These are phyloP conservation scores for Cystobasidium sp. DNA, from an alignment of 1,284 basidiomycete species.

Conservation along the genomic window DNA sequence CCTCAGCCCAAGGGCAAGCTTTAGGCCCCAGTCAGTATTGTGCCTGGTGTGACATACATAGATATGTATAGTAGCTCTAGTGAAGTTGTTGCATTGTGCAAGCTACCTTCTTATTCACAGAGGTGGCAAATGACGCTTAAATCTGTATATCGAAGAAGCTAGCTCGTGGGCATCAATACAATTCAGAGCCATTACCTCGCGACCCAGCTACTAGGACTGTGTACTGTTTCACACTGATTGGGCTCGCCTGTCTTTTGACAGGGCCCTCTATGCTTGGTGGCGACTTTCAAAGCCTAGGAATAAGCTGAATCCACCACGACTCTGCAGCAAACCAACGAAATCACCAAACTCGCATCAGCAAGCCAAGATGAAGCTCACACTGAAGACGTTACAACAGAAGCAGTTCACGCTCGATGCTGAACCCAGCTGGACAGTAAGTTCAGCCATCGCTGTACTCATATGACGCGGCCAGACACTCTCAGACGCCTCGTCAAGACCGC, in stretches of 20 bases:
- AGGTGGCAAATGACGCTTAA: too few relatives aligned
- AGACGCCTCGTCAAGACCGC: background rate
- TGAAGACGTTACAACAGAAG: conserved; percentile 94
- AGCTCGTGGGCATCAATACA: too few relatives aligned
- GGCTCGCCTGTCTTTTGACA: too few relatives aligned
- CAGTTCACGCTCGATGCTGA: conserved; percentile 73
- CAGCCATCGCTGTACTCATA: background rate
- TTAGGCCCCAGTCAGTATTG: background rate
- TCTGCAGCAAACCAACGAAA: background rate
- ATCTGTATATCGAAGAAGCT: too few relatives aligned
- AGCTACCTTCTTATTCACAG: too few relatives aligned
- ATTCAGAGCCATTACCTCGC: too few relatives aligned
- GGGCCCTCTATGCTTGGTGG: too few relatives aligned
- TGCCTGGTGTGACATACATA: background rate
- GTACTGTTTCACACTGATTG: too few relatives aligned
- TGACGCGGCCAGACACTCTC: conserved; percentile 32
- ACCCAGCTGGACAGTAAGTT: conserved; percentile 66
- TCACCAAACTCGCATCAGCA: background rate
- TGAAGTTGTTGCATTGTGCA: too few relatives aligned
- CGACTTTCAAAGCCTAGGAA: background rate
- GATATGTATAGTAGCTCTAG: too few relatives aligned
- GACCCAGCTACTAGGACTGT: too few relatives aligned
- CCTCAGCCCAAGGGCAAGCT: conserved; percentile 33
- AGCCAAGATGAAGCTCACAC: conserved; percentile 63
- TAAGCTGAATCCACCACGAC: background rate